phyloP scores from a whole-genome alignment of 768 basidiomycete species.

The Hygrocybe coccinea region DNA sequence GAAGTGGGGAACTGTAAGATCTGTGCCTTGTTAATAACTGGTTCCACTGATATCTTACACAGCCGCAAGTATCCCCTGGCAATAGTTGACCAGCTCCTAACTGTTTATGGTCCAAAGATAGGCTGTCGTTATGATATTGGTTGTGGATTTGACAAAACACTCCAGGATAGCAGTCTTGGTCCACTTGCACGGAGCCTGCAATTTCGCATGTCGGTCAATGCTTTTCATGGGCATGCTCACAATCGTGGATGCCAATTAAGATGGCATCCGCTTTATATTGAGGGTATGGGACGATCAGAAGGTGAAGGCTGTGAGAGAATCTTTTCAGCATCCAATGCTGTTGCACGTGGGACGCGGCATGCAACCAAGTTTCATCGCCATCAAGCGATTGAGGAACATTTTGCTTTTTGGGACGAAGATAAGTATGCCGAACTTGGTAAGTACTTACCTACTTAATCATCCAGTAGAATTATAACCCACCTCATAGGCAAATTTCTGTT shows the following conservation, averaged over 20 bases:
- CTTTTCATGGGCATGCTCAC: slow-evolving; percentile 23
- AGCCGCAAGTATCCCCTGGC: slow-evolving; percentile 24
- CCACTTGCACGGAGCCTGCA: slow-evolving; percentile 3
- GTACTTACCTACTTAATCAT: not conserved
- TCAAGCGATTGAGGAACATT: slow-evolving; percentile 11
- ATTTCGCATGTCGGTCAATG: slow-evolving; percentile 10
- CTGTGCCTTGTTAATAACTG: not conserved
- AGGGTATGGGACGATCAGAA: slow-evolving; percentile 19
- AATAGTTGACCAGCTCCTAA: slow-evolving; percentile 13
- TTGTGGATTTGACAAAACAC: slow-evolving; percentile 19
- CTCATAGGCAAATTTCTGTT: slow-evolving; percentile 2
- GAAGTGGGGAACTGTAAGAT: slow-evolving; percentile 27
- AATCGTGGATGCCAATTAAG: slow-evolving; percentile 19
- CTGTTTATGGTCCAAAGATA: slow-evolving; percentile 9
- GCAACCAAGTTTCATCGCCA: slow-evolving; percentile 11
- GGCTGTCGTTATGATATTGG: slow-evolving; percentile 21
- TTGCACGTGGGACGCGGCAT: slow-evolving; percentile 15
- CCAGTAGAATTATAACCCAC: not conserved
- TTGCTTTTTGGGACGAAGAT: slow-evolving; percentile 8
- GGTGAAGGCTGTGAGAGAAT: slow-evolving; percentile 17
- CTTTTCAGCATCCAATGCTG: slow-evolving; percentile 18
- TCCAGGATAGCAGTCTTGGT: slow-evolving; percentile 17
- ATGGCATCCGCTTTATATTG: slow-evolving; percentile 17
- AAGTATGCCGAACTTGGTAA: slow-evolving; percentile 5
- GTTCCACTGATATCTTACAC: not conserved